phyloP scores from a whole-genome alignment of 345 rosid species.

The Corchorus capsularis region DNA sequence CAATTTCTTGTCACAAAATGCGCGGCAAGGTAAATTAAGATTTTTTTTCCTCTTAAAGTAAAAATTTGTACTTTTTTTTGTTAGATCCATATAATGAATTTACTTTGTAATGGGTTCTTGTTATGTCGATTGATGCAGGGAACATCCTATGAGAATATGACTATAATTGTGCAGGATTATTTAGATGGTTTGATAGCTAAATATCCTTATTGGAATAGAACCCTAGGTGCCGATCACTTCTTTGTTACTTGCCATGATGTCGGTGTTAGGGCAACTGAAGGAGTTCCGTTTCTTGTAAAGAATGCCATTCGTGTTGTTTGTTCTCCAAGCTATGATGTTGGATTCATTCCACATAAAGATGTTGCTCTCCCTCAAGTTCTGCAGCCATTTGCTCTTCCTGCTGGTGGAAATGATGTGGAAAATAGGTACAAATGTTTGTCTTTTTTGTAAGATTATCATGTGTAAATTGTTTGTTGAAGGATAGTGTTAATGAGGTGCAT shows the following conservation, averaged over 20 bases:
- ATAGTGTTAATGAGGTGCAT: not conserved
- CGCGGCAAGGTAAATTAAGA: slow-evolving; percentile 73
- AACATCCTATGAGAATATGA: slow-evolving; percentile 92
- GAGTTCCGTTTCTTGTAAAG: slow-evolving; percentile 73
- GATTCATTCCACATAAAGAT: slow-evolving; percentile 95
- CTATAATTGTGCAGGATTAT: slow-evolving; percentile 75
- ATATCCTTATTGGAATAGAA: slow-evolving; percentile 96
- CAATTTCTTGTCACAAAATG: slow-evolving; percentile 97
- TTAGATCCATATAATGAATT: not conserved
- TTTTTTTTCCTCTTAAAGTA: too few relatives aligned
- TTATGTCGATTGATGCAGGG: slow-evolving; percentile 50
- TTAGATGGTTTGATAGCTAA: slow-evolving; percentile 64
- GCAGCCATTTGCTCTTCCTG: slow-evolving; percentile 92
- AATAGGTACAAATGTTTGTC: slow-evolving; percentile 52
- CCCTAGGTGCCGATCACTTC: slow-evolving; percentile 96
- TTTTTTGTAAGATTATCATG: not conserved
- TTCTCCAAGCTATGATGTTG: slow-evolving; percentile 94
- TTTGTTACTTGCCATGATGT: slow-evolving; percentile 97
- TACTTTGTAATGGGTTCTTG: not conserved
- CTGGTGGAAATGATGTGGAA: slow-evolving; percentile 83
- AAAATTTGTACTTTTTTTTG: too few relatives aligned
- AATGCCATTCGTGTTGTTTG: slow-evolving; percentile 93
- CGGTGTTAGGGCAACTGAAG: slow-evolving; percentile 93
- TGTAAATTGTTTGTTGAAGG: not conserved
- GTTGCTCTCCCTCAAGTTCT: slow-evolving; percentile 93